Evolutionary conservation across 1,139 yeast genomes (phyloP), one percentile per base, ranked within the genome.

Genomic region (Lodderomyces pseudojiufengensis): DNA sequence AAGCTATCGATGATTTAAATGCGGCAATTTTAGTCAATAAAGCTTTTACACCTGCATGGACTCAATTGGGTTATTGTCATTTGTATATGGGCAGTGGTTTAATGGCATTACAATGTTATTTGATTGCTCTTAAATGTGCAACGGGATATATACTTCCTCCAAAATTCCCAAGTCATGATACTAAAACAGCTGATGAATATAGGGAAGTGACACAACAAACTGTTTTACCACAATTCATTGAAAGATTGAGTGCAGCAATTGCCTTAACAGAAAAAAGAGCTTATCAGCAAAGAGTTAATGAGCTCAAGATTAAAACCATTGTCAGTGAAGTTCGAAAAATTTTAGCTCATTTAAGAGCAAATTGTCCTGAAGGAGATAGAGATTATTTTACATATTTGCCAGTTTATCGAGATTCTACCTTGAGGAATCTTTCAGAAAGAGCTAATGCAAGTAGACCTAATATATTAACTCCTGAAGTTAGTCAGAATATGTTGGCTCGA

Each of bases 21-120:
- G 32, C 40, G 12, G 73, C 73, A 0, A 44, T 68, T 8, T 36
- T 39, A 12, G 38, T 47, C 22, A 71, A 68, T 42, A 51, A 60
- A 24, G 51, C 62, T 8, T 65, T 61, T 42, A 58, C 67, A 1
- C 65, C 74, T 2, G 74, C 71, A 3, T 69, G 75, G 75, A 55
- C 66, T 18, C 75, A 69, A 48, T 54, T 69, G 39, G 74, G 70
- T 4, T 69, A 66, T 49, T 68, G 73, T 40, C 70, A 67, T 36
- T 50, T 69, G 30, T 68, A 65, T 46, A 60, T 67, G 65, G 74
- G 74, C 2, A 48, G 52, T 27, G 59, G 66, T 30, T 44, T 65
- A 23, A 36, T 57, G 7, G 65, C 70, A 1, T 49, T 69, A 28
- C 49, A 52, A 37, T 61, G 69, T 42, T 68, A 68, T 44, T 44